Conservation (phyloP, 1,139 yeast species). For the Lodderomyces theae region DNA sequence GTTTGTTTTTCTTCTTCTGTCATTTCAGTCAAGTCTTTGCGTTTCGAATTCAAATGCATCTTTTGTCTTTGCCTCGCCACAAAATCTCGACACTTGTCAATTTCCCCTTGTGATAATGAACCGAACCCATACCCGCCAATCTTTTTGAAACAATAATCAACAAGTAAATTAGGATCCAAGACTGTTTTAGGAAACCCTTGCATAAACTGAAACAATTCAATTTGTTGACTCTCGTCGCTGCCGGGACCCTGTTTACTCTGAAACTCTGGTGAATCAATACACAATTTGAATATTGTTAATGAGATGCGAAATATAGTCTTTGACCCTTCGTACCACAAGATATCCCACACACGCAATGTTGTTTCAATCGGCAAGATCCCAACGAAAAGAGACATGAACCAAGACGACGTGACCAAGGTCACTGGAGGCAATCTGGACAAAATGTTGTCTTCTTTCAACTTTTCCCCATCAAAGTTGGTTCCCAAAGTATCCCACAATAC, state of each 20-base stretch:
- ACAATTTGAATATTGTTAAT: slow-evolving; percentile 73
- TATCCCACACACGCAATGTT: slow-evolving; percentile 89
- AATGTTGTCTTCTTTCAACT: slow-evolving; percentile 55
- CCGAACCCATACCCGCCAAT: slow-evolving; percentile 69
- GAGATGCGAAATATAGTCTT: slow-evolving; percentile 83
- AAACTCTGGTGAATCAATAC: slow-evolving; percentile 60
- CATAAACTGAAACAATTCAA: slow-evolving; percentile 82
- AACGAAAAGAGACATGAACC: slow-evolving; percentile 96
- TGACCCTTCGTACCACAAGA: slow-evolving; percentile 87
- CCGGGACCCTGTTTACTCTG: slow-evolving; percentile 16
- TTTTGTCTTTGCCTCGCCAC: slow-evolving; percentile 61
- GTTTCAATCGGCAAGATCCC: slow-evolving; percentile 87
- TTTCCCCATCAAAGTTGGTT: slow-evolving; percentile 41
- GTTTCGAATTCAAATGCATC: slow-evolving; percentile 38
- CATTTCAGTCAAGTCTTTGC: slow-evolving; percentile 28
- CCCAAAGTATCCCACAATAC: slow-evolving; percentile 66
- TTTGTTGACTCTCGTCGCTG: slow-evolving; percentile 56
- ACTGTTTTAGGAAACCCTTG: slow-evolving; percentile 78
- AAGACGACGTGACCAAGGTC: slow-evolving; percentile 88
- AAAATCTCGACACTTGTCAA: slow-evolving; percentile 70
- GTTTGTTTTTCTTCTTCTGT: slow-evolving; percentile 42
- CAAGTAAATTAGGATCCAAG: slow-evolving; percentile 64
- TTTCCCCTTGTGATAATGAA: slow-evolving; percentile 76
- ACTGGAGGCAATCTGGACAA: slow-evolving; percentile 81
- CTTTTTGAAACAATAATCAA: slow-evolving; percentile 74